Base-by-base conservation (phyloP, 2,329 filamentous ascomycete species). In the Rosellinia necatrix region DNA sequence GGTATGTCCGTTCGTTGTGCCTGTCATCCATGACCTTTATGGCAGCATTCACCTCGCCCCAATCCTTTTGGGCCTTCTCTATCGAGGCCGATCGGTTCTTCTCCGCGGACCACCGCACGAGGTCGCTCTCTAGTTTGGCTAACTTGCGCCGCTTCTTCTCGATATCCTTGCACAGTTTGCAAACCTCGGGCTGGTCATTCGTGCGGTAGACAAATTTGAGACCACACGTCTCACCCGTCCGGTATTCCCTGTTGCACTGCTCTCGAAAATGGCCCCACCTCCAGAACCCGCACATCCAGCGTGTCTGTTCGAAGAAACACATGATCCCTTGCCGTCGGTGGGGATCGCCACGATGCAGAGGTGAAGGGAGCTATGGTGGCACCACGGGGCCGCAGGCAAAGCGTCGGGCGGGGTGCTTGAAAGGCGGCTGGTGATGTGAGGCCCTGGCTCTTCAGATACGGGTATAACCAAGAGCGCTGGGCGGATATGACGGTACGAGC, bases 251-350 rank as follows among this genome's bases (percentile, higher is more conserved):
- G 74, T 89, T 88, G 82, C 93, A 97, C 72, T 96, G 92, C 74
- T 92, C 85, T 64, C 90, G 87, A 79, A 97, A 97, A 77, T 88
- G 89, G 64, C 91, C 90, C 92, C 92, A 97, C 75, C 92, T 91
- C 88, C 89, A 96, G 81, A 91, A 93, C 70, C 90, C 89, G 77
- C 93, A 97, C 55, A 75, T 75, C 83, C 90, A 96, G 66, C 85
- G 83, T 73, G 88, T 91, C 76, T 93, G 89, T 70, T 97, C 92
- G 80, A 92, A 97, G 81, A 94, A 97, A 79, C 93, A 97, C 93
- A 97, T 96, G 71, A 65, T 41, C 58, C 47, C 38, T 34, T 43
- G 54, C 41, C 32, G 44, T 41, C 22, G 49, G 29, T 17, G 24
- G 22, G 24, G 44, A 27, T 48, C 40, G 21, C 35, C 42, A 56